These are phyloP conservation scores for Eucalyptus erythrocorys DNA, from an alignment of 345 rosid genomes.

Conservation along the genomic window DNA sequence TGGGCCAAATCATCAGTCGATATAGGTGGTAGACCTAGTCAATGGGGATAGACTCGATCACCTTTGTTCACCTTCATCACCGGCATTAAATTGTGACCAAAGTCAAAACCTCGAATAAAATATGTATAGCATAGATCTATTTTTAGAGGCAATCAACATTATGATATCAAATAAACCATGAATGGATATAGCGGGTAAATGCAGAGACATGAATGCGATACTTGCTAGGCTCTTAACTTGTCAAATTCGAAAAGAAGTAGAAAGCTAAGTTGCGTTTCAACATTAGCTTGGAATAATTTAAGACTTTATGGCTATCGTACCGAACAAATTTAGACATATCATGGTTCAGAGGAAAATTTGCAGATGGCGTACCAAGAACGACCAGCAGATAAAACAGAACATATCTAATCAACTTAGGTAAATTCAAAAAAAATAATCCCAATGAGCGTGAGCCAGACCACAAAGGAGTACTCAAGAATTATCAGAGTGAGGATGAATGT, in stretches of 20 bases:
- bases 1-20: background rate
- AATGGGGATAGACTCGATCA: too few relatives aligned
- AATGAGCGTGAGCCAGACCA: background rate
- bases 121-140: background rate
- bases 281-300: background rate
- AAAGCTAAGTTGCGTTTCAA: background rate
- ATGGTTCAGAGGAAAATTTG: background rate
- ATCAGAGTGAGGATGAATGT: background rate
- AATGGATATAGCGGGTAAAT: background rate
- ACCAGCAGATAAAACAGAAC: background rate
- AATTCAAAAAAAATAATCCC: background rate
- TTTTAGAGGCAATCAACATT: background rate
- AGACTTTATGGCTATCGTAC: background rate
- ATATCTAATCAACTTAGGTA: background rate
- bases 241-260: background rate
- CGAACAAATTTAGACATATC: background rate
- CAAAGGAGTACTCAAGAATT: background rate
- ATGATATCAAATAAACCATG: background rate
- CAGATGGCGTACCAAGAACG: background rate
- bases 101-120: background rate
- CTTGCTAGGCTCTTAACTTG: background rate
- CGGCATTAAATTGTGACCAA: rapidly evolving
- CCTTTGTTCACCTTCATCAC: background rate
- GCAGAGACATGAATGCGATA: background rate
- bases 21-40: background rate